Evolutionary conservation across 331 rosid genomes (phyloP).

Genomic region (Prunus yedoensis): DNA sequence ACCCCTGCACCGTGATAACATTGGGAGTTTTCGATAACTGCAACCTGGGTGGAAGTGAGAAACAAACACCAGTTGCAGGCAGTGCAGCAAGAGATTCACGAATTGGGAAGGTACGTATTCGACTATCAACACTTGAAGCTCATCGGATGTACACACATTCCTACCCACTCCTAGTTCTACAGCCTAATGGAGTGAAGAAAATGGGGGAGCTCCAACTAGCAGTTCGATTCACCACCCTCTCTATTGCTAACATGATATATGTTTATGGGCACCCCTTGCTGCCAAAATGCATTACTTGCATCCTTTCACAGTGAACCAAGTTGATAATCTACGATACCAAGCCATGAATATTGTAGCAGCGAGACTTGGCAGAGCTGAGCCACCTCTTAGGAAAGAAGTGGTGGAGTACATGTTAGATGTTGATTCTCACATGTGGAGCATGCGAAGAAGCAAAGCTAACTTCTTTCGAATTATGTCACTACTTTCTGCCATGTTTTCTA

Average conservation of each 20-base stretch:
- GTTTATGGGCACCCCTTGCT: conserved; percentile 83
- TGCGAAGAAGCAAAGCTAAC: conserved; percentile 96
- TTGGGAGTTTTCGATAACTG: conserved; percentile 84
- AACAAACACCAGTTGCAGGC: conserved; percentile 15
- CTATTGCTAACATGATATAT: conserved; percentile 63
- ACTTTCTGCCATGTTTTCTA: conserved; percentile 51
- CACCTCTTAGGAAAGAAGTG: conserved; percentile 83
- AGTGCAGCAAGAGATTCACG: conserved; percentile 55
- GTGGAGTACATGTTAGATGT: conserved; percentile 91
- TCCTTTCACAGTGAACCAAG: conserved; percentile 88
- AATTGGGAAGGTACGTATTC: conserved; percentile 85
- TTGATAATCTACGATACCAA: conserved; percentile 73
- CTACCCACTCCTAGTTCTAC: conserved; percentile 76
- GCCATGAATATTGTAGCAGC: conserved; percentile 81
- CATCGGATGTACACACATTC: conserved; percentile 62
- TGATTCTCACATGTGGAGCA: conserved; percentile 94
- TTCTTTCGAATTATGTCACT: conserved; percentile 83
- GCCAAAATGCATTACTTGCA: conserved; percentile 86
- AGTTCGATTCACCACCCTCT: conserved; percentile 73
- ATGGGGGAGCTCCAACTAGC: conserved; percentile 92
- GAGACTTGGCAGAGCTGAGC: conserved; percentile 84
- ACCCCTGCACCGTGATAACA: conserved; percentile 85
- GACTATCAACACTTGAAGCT: conserved; percentile 83
- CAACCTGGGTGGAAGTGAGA: conserved; percentile 65
- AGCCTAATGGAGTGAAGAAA: conserved; percentile 80